Evolutionary conservation across 441 rosid species (phyloP), one percentile per base, ranked within the genome.

Genomic region (Syzygium syzygioides): DNA sequence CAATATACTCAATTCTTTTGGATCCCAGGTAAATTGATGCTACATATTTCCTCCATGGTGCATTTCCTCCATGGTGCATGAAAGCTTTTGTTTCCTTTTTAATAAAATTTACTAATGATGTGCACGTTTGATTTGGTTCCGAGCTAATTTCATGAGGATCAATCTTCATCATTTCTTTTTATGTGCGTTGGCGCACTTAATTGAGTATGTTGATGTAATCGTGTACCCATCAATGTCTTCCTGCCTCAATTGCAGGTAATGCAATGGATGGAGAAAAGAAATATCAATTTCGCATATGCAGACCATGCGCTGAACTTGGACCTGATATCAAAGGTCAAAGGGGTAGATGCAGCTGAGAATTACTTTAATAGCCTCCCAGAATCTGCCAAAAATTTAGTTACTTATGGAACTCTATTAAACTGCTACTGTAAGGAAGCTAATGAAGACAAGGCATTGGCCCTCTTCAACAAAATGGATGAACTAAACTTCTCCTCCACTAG

Each of bases 211-310:
- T 26, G 56, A 10, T 28, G 19, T 32, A 68, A 50, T 56, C 14
- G 20, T 55, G 55, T 48, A 14, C 68, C 50, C 45, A 41, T 55
- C 62, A 45, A 26, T 56, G 59, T 55, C 41, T 32, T 54, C 56
- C 57, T 37, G 41, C 18, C n/a, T 52, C 34, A 19, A 34, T 23
- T 90, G 88, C 88, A 95, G 99, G 91, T 95, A 83, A 91, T 95
- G 93, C 95, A 95, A 62, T 96, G 99, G 99, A 96, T 96, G 97
- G 96, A 94, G 96, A 95, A 59, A 92, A 93, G 94, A 91, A 93
- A 94, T 76, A 90, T 96, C 88, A 80, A 90, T 18, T 89, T 95
- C 15, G 90, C 94, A 6, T 28, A 76, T 41, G 37, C 91, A 1
- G 97, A 96, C 45, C 88, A 91, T 87, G 98, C 96, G 1, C 48